Base-by-base conservation (phyloP, 331 rosid species). In the Arachis monticola region DNA sequence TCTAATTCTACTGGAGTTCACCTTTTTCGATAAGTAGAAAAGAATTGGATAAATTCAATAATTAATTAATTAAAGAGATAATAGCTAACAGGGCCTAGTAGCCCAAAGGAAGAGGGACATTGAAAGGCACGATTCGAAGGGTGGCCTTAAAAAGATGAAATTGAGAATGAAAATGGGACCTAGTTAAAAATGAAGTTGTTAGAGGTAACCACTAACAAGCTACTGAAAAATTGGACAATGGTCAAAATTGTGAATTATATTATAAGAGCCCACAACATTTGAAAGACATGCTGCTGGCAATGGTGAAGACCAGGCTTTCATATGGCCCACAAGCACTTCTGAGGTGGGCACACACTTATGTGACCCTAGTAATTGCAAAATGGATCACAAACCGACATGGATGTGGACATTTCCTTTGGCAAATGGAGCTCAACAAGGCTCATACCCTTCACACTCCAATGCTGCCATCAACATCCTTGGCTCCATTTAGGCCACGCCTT, bases 261-360 rank as follows among this genome's bases (percentile, higher is more conserved):
- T 17, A 17, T 17, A 17, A 17, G 83, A 84, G 83, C 70, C 75
- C 81, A 66, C 62, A 22, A 44, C 83, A 73, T 38, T 46, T 52
- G 11, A 5, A 35, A 68, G 50, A 81, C 78, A 77, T 48, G 72
- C 65, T 86, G 85, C 77, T 87, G 89, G 88, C 83, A 83, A 77
- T 74, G 68, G 84, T 69, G 44, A 81, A 79, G 85, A 82, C 85
- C 85, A 88, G 88, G 88, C 92, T 84, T 85, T 83, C 83, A 78
- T 10, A 46, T 78, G 88, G 64, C 91, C 92, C 89, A 85, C 84
- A 5, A 63, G 64, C 64, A 62, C 9, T 78, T 67, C 72, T 66
- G 72, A 78, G 22, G 83, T 77, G 88, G 71, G 53, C 66, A 72
- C 81, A 60, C 68, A 40, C 14, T 52, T n/a, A n/a, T n/a, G 40